Percentiles rank a stretch among this genome's conserved stretches.
Conservation (phyloP, 148 eudicot genomes). For the Nepenthes mirabilis region DNA sequence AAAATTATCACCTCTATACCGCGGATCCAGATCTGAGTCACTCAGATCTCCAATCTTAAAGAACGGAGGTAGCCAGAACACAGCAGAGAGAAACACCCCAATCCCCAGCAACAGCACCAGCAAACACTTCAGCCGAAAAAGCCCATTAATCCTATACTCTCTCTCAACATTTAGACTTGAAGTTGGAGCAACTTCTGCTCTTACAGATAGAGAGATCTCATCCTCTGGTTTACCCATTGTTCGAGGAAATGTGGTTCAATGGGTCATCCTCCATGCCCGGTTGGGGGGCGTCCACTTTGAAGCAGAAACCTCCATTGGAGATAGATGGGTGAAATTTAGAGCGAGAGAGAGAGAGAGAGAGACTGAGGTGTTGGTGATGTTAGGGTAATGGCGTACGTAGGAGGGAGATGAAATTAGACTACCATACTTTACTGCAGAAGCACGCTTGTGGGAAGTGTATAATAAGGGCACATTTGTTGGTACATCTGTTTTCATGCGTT, state of each 20-base stretch:
- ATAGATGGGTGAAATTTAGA: neutral
- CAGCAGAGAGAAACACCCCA: constrained; percentile 55
- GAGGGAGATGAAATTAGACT: too few relatives aligned
- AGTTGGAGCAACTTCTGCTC: constrained; percentile 7
- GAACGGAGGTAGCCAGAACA: constrained; percentile 85
- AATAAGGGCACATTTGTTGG: too few relatives aligned
- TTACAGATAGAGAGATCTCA: constrained; percentile 9
- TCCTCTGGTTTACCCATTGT: constrained; percentile 31
- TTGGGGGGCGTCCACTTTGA: constrained; percentile 2
- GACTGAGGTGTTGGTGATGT: too few relatives aligned
- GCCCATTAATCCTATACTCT: constrained; percentile 19
- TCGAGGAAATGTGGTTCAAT: constrained; percentile 14
- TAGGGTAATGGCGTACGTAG: too few relatives aligned
- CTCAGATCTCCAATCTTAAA: constrained; percentile 34
- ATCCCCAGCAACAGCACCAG: constrained; percentile 62
- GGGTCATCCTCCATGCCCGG: constrained; percentile 9
- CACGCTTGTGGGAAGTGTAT: too few relatives aligned
- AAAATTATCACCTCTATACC: constrained; percentile 35
- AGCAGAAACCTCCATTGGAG: constrained; percentile 10
- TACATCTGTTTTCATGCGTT: too few relatives aligned
- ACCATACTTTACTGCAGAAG: too few relatives aligned
- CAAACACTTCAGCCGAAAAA: constrained; percentile 51
- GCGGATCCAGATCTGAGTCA: constrained; percentile 74
- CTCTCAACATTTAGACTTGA: constrained; percentile 5
- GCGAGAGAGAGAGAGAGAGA: too few relatives aligned